These are phyloP conservation scores for Porcisia hertigi DNA, from an alignment of 208 protist genomes.

Conservation along the genomic window DNA sequence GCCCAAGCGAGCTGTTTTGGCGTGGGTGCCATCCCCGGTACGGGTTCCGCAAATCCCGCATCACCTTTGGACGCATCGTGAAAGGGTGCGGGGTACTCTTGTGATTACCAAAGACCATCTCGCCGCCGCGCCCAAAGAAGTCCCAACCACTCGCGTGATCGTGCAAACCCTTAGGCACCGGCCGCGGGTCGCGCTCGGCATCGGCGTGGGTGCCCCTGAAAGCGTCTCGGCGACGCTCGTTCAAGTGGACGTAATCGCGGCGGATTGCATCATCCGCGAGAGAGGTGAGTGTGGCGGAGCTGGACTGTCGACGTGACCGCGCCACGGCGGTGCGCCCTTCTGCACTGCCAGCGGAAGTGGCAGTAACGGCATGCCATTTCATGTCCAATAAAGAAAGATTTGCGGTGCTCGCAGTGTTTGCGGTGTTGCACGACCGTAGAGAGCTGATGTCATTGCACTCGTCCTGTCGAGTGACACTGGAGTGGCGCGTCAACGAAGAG, in stretches of 20 bases:
- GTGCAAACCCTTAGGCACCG: slow-evolving; percentile 78
- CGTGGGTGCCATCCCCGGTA: slow-evolving; percentile 78
- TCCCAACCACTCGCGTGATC: slow-evolving; percentile 86
- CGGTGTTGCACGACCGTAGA: neutral
- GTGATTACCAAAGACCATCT: slow-evolving; percentile 85
- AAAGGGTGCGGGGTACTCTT: slow-evolving; percentile 60
- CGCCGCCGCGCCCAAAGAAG: slow-evolving; percentile 79
- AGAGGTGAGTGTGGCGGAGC: slow-evolving; percentile 51
- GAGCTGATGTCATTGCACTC: neutral
- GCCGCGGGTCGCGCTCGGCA: slow-evolving; percentile 71
- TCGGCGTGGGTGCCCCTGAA: slow-evolving; percentile 32
- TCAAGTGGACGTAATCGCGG: slow-evolving; percentile 31
- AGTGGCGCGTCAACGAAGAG: neutral
- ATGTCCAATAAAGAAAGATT: slow-evolving; percentile 16
- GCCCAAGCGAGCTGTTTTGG: slow-evolving; percentile 79
- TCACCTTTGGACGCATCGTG: slow-evolving; percentile 84
- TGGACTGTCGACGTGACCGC: slow-evolving; percentile 25
- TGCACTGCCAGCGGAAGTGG: neutral
- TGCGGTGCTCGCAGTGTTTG: neutral
- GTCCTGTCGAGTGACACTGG: neutral
- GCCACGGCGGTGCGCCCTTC: neutral
- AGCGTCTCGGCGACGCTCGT: slow-evolving; percentile 29
- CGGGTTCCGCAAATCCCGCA: slow-evolving; percentile 75
- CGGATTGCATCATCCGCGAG: slow-evolving; percentile 52
- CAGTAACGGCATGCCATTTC: slow-evolving; percentile 1